Percentiles rank a stretch among this genome's conserved stretches.
Evolutionary conservation across 345 rosid species (phyloP).

Genomic region (Camelina laxa): DNA sequence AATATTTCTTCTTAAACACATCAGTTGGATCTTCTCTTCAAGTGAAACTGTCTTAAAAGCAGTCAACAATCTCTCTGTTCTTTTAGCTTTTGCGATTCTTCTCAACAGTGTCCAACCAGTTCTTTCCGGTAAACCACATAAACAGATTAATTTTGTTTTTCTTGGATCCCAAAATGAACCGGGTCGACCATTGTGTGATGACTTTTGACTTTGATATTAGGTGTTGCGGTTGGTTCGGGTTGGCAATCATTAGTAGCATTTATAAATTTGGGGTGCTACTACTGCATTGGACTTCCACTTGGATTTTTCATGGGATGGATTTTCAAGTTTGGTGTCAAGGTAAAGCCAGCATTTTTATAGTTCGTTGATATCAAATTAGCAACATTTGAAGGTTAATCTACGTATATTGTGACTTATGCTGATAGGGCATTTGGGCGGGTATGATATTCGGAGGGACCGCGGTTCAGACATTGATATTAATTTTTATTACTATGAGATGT

Average conservation of each 20-base stretch:
- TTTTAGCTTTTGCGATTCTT: constrained; percentile 6
- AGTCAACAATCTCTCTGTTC: constrained; percentile 25
- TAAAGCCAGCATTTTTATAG: constrained; percentile 15
- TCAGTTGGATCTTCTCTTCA: constrained; percentile 23
- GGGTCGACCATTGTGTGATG: neutral
- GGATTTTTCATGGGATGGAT: constrained; percentile 66
- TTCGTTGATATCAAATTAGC: neutral
- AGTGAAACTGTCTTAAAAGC: constrained; percentile 20
- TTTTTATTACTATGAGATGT: constrained; percentile 9
- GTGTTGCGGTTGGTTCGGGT: constrained; percentile 80
- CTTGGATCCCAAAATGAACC: neutral
- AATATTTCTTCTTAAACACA: constrained; percentile 38
- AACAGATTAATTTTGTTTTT: neutral
- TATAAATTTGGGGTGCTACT: constrained; percentile 71
- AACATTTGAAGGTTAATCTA: neutral
- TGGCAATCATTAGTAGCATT: constrained; percentile 72
- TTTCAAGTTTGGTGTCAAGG: constrained; percentile 58
- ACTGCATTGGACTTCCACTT: constrained; percentile 65
- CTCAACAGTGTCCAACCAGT: constrained; percentile 34
- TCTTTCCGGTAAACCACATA: neutral
- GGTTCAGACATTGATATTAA: constrained; percentile 9
- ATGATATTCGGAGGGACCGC: constrained; percentile 23
- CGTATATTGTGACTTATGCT: neutral
- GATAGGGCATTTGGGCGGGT: constrained; percentile 29
- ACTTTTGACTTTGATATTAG: constrained; percentile 31